Base-by-base conservation (phyloP, 441 rosid species). In the Populus hybrid region DNA sequence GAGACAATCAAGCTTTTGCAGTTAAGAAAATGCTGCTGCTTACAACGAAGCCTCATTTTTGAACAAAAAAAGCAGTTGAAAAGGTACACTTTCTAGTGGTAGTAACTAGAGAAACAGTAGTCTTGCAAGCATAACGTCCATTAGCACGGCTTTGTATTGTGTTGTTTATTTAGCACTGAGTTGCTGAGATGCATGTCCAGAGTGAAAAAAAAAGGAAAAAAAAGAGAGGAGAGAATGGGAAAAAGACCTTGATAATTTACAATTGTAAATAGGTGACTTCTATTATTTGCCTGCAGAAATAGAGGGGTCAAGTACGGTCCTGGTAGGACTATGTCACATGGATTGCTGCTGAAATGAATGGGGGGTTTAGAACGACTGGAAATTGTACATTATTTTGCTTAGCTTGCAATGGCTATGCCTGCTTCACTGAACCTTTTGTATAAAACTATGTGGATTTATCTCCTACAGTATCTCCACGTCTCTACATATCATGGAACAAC, bases 401-500 rank as follows among this genome's bases (percentile, higher is more conserved):
- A 28, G 77, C 74, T 67, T 28, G 69, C n/a, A 36, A 24, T 14
- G 57, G 18, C 30, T 28, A 50, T 66, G 74, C n/a, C 57, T n/a
- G 67, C 10, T 32, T 59, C 42, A 26, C 66, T 71, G 72, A 72
- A 77, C 42, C 42, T 2, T 23, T 50, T 8, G 8, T 14, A 67
- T 28, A 34, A 69, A 38, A 74, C 32, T 9, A 21, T 20, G 23
- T 50, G 28, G n/a, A 66, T 36, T 28, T 26, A 61, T 76, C 7
- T 23, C 73, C 21, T 20, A 6, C 28, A 16, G 14, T 42, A 8
- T 61, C 35, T 26, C 46, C 2, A 30, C 32, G 38, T 78, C 8
- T 34, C 75, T 92, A 96, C 81, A 94, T 67, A 80, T 94, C 98
- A 21, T 94, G 98, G 85, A 96, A 96, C 76, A 96, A 91, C 88